Percentiles rank a stretch among this genome's conserved stretches.
These are phyloP conservation scores for Colletotrichum navitas DNA, from an alignment of 2,329 filamentous ascomycete species.

Conservation along the genomic window DNA sequence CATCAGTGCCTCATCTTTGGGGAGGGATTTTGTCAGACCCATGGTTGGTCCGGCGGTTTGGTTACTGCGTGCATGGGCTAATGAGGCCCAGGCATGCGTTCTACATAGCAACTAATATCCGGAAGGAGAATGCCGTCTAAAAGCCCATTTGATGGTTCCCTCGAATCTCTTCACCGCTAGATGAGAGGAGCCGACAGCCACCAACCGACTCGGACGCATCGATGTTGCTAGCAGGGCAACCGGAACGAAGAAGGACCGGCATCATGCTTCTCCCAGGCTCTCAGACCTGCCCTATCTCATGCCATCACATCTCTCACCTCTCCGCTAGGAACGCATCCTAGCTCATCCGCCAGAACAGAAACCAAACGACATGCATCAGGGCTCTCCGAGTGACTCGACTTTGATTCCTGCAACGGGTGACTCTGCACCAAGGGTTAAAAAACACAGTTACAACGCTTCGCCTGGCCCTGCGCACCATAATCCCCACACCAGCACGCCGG, in stretches of 20 bases:
- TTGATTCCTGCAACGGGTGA: conserved; percentile 3
- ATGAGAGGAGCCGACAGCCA: conserved; percentile 6
- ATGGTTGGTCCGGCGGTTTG: conserved; percentile 16
- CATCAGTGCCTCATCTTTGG: conserved; percentile 2
- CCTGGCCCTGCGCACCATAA: conserved; percentile 3
- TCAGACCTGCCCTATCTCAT: background rate
- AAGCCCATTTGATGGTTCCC: conserved; percentile 4
- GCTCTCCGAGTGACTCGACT: conserved; percentile 6
- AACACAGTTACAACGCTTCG: conserved; percentile 23
- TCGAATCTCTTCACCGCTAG: conserved; percentile 34
- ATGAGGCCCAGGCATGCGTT: conserved; percentile 20
- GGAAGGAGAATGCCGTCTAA: conserved; percentile 15
- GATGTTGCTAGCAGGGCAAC: background rate
- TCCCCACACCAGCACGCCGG: conserved; percentile 35
- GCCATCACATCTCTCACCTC: conserved; percentile 13
- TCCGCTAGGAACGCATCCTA: background rate
- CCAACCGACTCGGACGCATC: conserved; percentile 13
- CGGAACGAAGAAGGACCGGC: conserved; percentile 6
- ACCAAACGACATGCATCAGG: background rate
- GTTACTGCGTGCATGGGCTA: conserved; percentile 9
- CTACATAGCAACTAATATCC: conserved; percentile 23
- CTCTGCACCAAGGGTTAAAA: conserved; percentile 17
- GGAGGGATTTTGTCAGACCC: background rate
- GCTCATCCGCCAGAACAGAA: background rate
- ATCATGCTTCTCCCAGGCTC: conserved; percentile 10